phyloP scores from a whole-genome alignment of 345 rosid species.

The Brassica nigra region DNA sequence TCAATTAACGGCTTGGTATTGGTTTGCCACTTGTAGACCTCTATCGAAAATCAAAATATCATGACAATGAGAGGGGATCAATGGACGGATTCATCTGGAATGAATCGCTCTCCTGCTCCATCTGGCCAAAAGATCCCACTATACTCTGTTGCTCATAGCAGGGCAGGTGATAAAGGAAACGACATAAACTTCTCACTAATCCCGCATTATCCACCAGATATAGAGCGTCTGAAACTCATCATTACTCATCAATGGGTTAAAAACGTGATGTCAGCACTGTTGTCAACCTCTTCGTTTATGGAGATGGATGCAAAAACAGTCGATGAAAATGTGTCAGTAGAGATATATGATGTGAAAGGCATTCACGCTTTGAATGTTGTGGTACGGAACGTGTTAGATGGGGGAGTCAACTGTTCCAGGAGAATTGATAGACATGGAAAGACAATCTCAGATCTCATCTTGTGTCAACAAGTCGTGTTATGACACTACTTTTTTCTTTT shows the following conservation, averaged over 20 bases:
- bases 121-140: constrained; percentile 61
- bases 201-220: constrained; percentile 64
- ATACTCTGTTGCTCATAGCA: constrained; percentile 68
- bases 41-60: neutral
- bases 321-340: constrained; percentile 53
- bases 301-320: constrained; percentile 43
- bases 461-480: constrained; percentile 65
- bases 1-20: constrained; percentile 10
- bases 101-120: constrained; percentile 53
- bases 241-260: constrained; percentile 77
- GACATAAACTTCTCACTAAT: constrained; percentile 81
- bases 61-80: constrained; percentile 5
- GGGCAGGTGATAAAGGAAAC: constrained; percentile 90
- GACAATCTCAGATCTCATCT: constrained; percentile 76
- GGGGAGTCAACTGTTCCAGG: constrained; percentile 89
- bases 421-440: constrained; percentile 93
- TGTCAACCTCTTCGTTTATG: constrained; percentile 49
- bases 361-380: constrained; percentile 72
- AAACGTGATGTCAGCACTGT: constrained; percentile 58
- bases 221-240: constrained; percentile 58
- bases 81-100: constrained; percentile 11
- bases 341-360: constrained; percentile 75
- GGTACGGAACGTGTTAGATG: constrained; percentile 77
- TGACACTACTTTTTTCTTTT: constrained; percentile 31
- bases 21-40: constrained; percentile 26